Evolutionary conservation across 176 grass and related monocot species (phyloP), one percentile per base, ranked within the genome.

Genomic region (Avena insularis): DNA sequence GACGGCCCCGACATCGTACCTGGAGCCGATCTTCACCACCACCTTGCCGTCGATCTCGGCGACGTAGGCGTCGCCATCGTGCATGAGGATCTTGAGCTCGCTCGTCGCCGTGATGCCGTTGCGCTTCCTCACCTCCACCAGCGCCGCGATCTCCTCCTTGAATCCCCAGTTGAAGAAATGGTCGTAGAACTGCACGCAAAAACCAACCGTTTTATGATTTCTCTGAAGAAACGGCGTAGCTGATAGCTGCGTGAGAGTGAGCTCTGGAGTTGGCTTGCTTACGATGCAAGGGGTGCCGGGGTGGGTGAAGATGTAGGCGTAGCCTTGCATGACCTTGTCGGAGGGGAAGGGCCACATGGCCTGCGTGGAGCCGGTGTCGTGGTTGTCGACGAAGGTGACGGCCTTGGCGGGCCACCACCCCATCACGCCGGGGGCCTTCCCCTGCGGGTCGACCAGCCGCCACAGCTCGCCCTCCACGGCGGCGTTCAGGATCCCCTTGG

Each of bases 321-420:
- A 97, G 47, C 92, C 90, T 71, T 89, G 88, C 94, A 97, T 92
- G 90, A 97, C 71, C 94, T 89, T 94, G 51, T 90, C 90, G 38
- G 92, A 71, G 10, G 92, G 94, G 81, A 96, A 96, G 0, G 94
- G 94, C 91, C 91, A 93, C 68, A 36, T 21, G 5, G 62, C 55
- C 81, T 93, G 94, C 46, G 94, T 96, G 1, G 94, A 96, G 15
- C 94, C 91, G 2, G 94, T 96, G 77, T 96, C 93, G 49, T 95
- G 94, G 86, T 96, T 96, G 68, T 96, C 90, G 71, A 96, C 80
- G 75, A 97, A 92, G 16, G 94, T 97, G 71, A 93, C 90, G 33
- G 94, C 89, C 90, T 85, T 93, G 19, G 82, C 92, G 15, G 92
- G 80, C 82, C 79, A 88, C 90, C 85, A 87, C 1, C 94, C 94